These are phyloP conservation scores for Clarireedia sp. DNA, from an alignment of 2,329 filamentous ascomycete genomes.

Conservation along the genomic window DNA sequence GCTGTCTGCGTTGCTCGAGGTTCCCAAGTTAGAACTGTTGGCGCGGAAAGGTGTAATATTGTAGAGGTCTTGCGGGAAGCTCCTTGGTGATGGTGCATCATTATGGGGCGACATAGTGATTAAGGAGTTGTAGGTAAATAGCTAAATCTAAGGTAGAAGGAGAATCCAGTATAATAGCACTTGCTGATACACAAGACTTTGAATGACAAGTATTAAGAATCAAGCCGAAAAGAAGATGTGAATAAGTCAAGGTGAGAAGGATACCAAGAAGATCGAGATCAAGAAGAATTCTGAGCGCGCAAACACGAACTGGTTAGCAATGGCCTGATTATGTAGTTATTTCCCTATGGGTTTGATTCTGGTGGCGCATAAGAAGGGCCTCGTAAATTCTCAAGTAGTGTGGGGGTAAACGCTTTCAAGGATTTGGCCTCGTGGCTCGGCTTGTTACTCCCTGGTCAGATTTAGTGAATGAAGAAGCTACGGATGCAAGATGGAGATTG, in stretches of 20 bases:
- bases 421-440: conserved; percentile 20
- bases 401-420: conserved; percentile 14
- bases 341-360: conserved; percentile 6
- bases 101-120: conserved; percentile 39
- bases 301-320: neutral
- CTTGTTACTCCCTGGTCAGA: conserved; percentile 3
- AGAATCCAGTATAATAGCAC: neutral
- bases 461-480: neutral
- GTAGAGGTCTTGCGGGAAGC: conserved; percentile 38
- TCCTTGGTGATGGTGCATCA: conserved; percentile 38
- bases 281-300: neutral
- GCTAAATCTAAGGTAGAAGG: neutral
- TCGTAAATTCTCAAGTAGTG: conserved; percentile 9
- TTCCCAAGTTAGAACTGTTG: conserved; percentile 17
- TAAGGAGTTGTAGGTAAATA: neutral
- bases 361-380: conserved; percentile 1
- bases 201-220: neutral
- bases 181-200: neutral
- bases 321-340: neutral
- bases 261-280: neutral
- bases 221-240: no score
- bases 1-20: conserved; percentile 20
- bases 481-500: conserved; percentile 7
- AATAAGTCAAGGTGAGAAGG: neutral
- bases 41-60: conserved; percentile 27